Base-by-base conservation (phyloP, 805 yeast species). In the Wickerhamiella australiensis region DNA sequence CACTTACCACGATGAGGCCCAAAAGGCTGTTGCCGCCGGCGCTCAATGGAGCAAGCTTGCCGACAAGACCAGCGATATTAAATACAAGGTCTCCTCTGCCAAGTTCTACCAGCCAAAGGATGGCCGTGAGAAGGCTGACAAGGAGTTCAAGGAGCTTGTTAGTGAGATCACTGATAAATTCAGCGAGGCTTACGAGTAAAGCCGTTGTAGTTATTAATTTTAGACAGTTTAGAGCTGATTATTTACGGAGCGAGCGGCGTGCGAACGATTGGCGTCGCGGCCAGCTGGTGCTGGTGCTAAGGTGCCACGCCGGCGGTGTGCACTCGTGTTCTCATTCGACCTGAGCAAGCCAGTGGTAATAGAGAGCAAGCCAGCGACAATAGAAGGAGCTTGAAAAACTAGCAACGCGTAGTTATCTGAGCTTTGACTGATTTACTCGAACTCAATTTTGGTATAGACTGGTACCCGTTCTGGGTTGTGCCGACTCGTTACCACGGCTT, bases 101-200 rank as follows among this genome's bases (percentile, higher is more conserved):
- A 92, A 92, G 74, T 92, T 92, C 75, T 82, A 84, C 66, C 95
- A 90, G 72, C 99, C 99, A 61, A 77, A 86, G 59, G 78, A 79
- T 60, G 99, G 99, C 63, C 79, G 85, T 71, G 76, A 73, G 52
- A 92, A 76, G 63, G 82, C 82, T 57, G 75, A 74, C 58, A 77
- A 70, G 58, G 87, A 85, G 67, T 90, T 86, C 68, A 84, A 78
- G 57, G 80, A 78, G 60, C 76, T 92, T 61, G 72, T 83, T 61
- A 67, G 78, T 50, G 76, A 71, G 60, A 85, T 92, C 62, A 76
- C 83, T 58, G 97, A 92, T 66, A 80, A 85, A 69, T 92, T 92
- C 70, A 90, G 95, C 55, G 96, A 90, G 68, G 94, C 95, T 29
- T 77, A 94, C 52, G 97, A 90, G 71, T 90, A 77, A n/a, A 65